Evolutionary conservation across 805 yeast species (phyloP).

Genomic region (Spathaspora passalidarum): DNA sequence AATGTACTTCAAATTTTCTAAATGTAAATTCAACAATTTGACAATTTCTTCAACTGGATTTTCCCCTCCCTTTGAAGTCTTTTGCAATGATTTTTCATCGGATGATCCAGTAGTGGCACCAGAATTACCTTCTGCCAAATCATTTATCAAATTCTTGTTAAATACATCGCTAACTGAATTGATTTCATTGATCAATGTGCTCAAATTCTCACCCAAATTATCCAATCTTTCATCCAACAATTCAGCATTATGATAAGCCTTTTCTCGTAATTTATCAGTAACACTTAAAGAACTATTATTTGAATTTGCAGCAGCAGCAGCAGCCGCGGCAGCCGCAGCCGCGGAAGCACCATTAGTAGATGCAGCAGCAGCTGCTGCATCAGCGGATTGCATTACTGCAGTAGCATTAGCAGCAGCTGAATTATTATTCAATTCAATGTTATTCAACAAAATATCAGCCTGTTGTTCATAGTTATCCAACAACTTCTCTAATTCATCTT

Average conservation of each 20-base stretch:
- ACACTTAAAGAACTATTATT: slow-evolving; percentile 35
- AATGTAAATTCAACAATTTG: slow-evolving; percentile 78
- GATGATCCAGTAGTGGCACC: slow-evolving; percentile 12
- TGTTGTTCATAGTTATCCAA: slow-evolving; percentile 80
- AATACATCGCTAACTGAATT: slow-evolving; percentile 80
- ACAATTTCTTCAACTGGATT: slow-evolving; percentile 67
- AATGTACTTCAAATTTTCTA: slow-evolving; percentile 85
- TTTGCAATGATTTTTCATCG: slow-evolving; percentile 14
- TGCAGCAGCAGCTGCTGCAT: slow-evolving; percentile 6
- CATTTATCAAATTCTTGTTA: slow-evolving; percentile 53
- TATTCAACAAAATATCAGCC: slow-evolving; percentile 49
- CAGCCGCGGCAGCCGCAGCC: slow-evolving; percentile 4
- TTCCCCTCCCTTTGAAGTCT: slow-evolving; percentile 19
- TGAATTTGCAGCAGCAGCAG: slow-evolving; percentile 15
- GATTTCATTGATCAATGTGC: slow-evolving; percentile 74
- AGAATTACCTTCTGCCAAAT: slow-evolving; percentile 13
- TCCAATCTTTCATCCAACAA: slow-evolving; percentile 78
- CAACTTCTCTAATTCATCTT: slow-evolving; percentile 81
- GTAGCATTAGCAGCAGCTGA: slow-evolving; percentile 21
- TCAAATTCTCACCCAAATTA: slow-evolving; percentile 69
- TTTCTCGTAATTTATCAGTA: slow-evolving; percentile 84
- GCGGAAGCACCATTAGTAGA: background rate
- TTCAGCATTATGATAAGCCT: slow-evolving; percentile 86
- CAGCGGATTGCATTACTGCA: slow-evolving; percentile 5
- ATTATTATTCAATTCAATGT: slow-evolving; percentile 27